Evolutionary conservation across 2,329 filamentous ascomycete genomes (phyloP), one percentile per base, ranked within the genome.

Genomic region (Fusarium lyarnte): DNA sequence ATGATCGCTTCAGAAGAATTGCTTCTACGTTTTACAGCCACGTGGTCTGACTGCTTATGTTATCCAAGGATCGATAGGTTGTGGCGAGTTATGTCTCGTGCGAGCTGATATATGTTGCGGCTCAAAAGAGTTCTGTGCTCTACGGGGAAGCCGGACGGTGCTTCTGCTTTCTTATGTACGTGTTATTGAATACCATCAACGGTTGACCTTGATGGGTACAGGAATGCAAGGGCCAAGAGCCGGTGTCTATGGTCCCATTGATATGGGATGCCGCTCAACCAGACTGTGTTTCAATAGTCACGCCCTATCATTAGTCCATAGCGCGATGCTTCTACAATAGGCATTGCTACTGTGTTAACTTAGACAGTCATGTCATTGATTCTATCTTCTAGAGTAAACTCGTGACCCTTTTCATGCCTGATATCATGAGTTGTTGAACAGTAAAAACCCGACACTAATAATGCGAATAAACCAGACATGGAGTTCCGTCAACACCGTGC

Each of bases 1-100:
- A 31, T 47, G 33, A 71, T 70, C 41, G 42, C 51, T 61, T 54
- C 39, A 62, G 31, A 39, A 61, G 52, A 52, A 51, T 58, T 38
- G 39, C 14, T 21, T 43, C 43, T 70, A 70, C 46, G 46, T 66
- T 61, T 51, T 58, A 73, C 69, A 73, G 61, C 51, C 66, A 70
- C 55, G 60, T 70, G 65, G 59, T 47, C 42, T 70, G 31, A 41
- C 38, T 39, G 36, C 13, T 21, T 60, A 36, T 60, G 49, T 19
- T 46, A n/a, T 51, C 10, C 21, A 21, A 35, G 47, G 57, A 58
- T 58, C 46, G 19, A 49, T 42, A 31, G 16, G 16, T 49, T 49
- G 46, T 47, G 31, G 33, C 23, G 54, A 33, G 17, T 21, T 27
- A 41, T n/a, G 58, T n/a, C 27, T 46, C 31, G 25, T 38, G 38